Conservation (phyloP, 2,329 filamentous ascomycete genomes). For the Graphilbum ipis-grandicollis region DNA sequence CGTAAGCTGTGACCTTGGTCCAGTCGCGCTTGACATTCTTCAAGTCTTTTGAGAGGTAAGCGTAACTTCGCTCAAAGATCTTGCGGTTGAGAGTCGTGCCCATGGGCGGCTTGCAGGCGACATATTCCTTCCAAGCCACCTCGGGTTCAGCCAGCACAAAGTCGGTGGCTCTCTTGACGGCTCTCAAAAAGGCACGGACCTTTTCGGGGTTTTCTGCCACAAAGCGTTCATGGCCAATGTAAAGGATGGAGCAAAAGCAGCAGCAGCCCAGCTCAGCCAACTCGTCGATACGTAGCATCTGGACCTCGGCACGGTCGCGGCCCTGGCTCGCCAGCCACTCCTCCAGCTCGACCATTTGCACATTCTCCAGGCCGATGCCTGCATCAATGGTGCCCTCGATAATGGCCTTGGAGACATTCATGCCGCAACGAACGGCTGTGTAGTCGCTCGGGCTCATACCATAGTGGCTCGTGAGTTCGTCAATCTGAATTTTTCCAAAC, state of each 20-base stretch:
- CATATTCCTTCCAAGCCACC: conserved; percentile 48
- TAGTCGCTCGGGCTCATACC: conserved; percentile 38
- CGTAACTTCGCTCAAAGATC: conserved; percentile 65
- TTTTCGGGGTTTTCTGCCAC: conserved; percentile 47
- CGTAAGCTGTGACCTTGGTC: conserved; percentile 61
- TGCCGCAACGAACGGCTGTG: conserved; percentile 60
- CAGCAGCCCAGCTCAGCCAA: conserved; percentile 66
- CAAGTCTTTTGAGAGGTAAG: conserved; percentile 48
- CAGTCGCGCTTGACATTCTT: conserved; percentile 55
- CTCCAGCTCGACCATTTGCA: conserved; percentile 69
- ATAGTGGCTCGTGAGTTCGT: conserved; percentile 57
- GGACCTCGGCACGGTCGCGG: conserved; percentile 48
- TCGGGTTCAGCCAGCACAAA: conserved; percentile 48
- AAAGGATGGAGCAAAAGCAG: conserved; percentile 70
- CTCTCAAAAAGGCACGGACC: conserved; percentile 49
- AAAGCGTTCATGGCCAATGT: conserved; percentile 63
- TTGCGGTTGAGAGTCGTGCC: conserved; percentile 51
- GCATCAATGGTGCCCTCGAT: conserved; percentile 43
- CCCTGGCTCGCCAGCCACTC: conserved; percentile 52
- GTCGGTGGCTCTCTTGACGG: conserved; percentile 59
- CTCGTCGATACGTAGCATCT: conserved; percentile 70
- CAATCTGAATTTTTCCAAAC: conserved; percentile 72
- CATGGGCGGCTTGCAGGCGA: conserved; percentile 57
- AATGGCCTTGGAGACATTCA: conserved; percentile 67
- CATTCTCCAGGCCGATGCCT: conserved; percentile 58